phyloP scores from a whole-genome alignment of 2,329 filamentous ascomycete genomes.

The Beauveria bassiana region DNA sequence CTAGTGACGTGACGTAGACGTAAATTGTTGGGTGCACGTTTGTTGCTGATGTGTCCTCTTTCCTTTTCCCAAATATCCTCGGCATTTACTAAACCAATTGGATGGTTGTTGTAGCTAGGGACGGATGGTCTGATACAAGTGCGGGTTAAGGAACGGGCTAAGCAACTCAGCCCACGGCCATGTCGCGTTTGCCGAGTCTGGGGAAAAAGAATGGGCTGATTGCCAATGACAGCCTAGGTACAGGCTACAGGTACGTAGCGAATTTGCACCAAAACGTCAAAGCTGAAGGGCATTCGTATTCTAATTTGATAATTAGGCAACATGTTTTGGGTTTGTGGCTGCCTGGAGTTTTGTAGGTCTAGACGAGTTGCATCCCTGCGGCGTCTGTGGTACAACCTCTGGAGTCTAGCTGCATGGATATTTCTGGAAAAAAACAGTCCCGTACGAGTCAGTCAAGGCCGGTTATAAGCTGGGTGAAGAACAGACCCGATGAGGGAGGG shows the following conservation, averaged over 20 bases:
- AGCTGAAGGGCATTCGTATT: too few species aligned
- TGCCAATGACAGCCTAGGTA: not conserved
- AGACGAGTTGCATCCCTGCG: too few species aligned
- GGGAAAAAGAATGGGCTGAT: conserved; percentile 3
- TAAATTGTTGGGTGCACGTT: not conserved
- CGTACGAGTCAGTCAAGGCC: not conserved
- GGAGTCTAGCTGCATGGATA: too few species aligned
- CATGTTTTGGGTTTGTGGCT: not conserved
- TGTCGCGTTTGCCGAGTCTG: not conserved
- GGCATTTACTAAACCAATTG: conserved; percentile 3
- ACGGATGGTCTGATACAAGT: not conserved
- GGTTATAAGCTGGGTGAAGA: not conserved
- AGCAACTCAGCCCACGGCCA: not conserved
- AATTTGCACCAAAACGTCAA: not conserved
- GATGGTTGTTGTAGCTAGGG: not conserved
- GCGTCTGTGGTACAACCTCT: too few species aligned
- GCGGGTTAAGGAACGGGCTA: not conserved
- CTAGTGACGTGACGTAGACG: not conserved
- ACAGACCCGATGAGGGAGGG: not conserved
- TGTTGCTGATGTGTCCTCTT: not conserved
- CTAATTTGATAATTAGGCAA: too few species aligned
- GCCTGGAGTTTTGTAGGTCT: not conserved
- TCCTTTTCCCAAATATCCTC: not conserved
- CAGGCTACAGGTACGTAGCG: not conserved
- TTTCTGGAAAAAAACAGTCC: too few species aligned